Percentiles rank a stretch among this genome's conserved stretches.
Evolutionary conservation across 2,329 filamentous ascomycete genomes (phyloP).

Genomic region (Aspergillus sp.): DNA sequence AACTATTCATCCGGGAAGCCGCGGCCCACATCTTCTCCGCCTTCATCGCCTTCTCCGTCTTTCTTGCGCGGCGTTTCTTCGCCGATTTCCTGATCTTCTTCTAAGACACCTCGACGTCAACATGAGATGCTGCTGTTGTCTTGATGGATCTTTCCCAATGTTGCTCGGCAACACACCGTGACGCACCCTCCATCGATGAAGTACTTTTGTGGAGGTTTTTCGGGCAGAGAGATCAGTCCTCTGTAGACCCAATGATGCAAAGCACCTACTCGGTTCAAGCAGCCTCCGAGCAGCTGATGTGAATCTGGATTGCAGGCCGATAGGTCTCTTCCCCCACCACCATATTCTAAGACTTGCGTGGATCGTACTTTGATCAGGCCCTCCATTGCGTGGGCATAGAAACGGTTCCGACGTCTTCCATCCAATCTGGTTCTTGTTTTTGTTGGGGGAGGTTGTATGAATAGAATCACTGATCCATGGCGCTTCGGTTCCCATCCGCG

Average conservation of each 20-base stretch:
- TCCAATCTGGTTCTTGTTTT: not conserved
- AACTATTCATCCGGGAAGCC: not conserved
- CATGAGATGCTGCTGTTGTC: not conserved
- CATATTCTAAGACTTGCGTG: not conserved
- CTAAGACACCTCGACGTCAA: not conserved
- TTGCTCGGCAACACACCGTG: not conserved
- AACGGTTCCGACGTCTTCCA: not conserved
- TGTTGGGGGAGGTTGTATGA: not conserved
- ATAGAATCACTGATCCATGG: not conserved
- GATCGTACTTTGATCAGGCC: not conserved
- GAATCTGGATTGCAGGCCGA: not conserved
- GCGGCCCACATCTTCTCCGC: not conserved
- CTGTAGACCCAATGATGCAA: constrained; percentile 5
- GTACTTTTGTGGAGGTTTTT: not conserved
- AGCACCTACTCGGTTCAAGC: not conserved
- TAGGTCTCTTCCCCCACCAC: not conserved
- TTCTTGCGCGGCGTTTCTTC: not conserved
- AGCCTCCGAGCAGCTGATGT: not conserved
- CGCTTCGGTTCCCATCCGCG: not conserved
- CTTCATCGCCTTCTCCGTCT: not conserved
- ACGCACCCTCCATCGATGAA: not conserved
- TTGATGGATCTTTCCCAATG: not conserved
- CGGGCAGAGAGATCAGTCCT: not conserved
- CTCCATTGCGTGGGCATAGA: not conserved
- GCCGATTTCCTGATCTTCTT: not conserved